Percentiles rank a stretch among this genome's conserved stretches.
phyloP scores from a whole-genome alignment of 257 asterid species.

The Solanum arcanum region DNA sequence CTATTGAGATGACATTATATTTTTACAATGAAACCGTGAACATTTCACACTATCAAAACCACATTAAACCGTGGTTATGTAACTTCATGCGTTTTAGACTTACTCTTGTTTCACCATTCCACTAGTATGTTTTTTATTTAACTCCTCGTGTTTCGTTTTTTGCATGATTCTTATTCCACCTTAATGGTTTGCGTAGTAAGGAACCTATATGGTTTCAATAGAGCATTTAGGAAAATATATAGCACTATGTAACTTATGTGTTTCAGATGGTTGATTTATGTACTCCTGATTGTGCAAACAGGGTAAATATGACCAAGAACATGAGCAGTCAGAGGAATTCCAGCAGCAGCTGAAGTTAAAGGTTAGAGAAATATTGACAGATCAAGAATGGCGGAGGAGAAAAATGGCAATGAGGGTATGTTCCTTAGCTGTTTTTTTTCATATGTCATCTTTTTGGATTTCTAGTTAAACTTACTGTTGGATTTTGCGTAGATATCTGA shows the following conservation, averaged over 20 bases:
- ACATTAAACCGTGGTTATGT: background rate
- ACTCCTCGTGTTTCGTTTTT: background rate
- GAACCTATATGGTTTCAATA: background rate
- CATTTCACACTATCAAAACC: background rate
- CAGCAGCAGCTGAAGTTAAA: conserved; percentile 82
- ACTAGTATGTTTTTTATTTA: background rate
- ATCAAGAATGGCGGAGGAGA: conserved; percentile 99
- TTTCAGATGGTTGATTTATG: background rate
- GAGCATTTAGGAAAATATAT: background rate
- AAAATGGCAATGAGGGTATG: conserved; percentile 98
- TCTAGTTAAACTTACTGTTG: background rate
- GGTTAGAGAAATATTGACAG: conserved; percentile 92
- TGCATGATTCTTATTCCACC: background rate
- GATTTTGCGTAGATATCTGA: conserved; percentile 63
- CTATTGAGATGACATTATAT: background rate
- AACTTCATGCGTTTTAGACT: background rate
- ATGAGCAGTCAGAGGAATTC: conserved; percentile 70
- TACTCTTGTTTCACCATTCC: background rate
- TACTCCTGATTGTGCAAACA: conserved; percentile 16
- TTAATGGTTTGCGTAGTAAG: background rate
- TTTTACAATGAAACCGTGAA: background rate
- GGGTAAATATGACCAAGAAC: conserved; percentile 93
- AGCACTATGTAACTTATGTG: background rate
- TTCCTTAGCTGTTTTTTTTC: background rate
- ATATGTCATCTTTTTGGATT: background rate